These are phyloP conservation scores for Camelina neglecta DNA, from an alignment of 345 rosid species.

Conservation along the genomic window DNA sequence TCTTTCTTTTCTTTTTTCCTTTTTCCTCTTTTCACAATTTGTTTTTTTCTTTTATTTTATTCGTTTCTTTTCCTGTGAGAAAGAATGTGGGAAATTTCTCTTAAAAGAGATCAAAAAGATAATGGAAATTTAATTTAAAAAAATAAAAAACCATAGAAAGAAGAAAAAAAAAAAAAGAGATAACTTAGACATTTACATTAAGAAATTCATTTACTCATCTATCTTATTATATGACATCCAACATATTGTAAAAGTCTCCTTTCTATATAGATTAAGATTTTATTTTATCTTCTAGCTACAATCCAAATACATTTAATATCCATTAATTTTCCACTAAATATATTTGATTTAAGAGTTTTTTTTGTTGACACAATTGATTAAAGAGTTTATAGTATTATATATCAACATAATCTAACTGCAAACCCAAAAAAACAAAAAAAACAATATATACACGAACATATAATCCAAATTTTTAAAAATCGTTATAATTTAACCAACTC, in stretches of 20 bases:
- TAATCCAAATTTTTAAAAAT: too few relatives aligned
- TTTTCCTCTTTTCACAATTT: background rate
- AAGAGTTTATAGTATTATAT: background rate
- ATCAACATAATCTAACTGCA: background rate
- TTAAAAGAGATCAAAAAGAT: background rate
- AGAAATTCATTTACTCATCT: background rate
- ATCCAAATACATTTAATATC: conserved; percentile 1
- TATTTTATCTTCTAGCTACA: background rate
- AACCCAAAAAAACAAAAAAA: background rate
- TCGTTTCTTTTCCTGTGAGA: background rate
- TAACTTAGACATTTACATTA: background rate
- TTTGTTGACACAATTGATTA: background rate
- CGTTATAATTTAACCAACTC: background rate
- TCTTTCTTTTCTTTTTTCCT: background rate
- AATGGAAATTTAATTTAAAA: background rate
- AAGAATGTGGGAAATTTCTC: conserved; percentile 1
- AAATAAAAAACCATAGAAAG: background rate
- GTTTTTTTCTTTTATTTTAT: conserved; percentile 2
- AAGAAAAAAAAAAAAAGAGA: background rate
- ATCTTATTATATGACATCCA: background rate
- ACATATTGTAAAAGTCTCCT: background rate
- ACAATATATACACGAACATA: background rate
- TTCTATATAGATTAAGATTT: background rate
- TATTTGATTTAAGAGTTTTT: background rate
- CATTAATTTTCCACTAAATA: background rate